Evolutionary conservation across 2,329 filamentous ascomycete species (phyloP).

Genomic region (Talaromyces pinophilus): DNA sequence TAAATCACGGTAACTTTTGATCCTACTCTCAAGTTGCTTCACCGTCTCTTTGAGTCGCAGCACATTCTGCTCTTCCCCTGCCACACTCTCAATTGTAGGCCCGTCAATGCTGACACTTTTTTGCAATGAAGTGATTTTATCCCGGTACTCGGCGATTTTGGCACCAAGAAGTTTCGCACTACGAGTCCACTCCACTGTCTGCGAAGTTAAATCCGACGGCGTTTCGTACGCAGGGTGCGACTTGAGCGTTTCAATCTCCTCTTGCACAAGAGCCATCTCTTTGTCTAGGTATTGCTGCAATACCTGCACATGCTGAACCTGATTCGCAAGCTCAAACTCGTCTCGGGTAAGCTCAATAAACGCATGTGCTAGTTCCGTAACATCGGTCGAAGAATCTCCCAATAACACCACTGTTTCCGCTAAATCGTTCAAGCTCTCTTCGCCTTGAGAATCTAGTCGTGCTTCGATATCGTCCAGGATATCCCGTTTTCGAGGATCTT

Average conservation of each 20-base stretch:
- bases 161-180: constrained; percentile 66
- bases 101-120: constrained; percentile 32
- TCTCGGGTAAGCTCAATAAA: constrained; percentile 60
- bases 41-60: constrained; percentile 62
- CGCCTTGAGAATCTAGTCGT: constrained; percentile 56
- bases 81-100: constrained; percentile 53
- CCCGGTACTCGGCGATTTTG: constrained; percentile 67
- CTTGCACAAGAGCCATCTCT: constrained; percentile 47
- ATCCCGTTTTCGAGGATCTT: constrained; percentile 38
- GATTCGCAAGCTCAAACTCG: constrained; percentile 55
- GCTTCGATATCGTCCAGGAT: constrained; percentile 58
- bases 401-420: constrained; percentile 55
- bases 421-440: constrained; percentile 59
- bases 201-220: constrained; percentile 61
- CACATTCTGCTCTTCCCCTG: constrained; percentile 61
- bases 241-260: constrained; percentile 35
- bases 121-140: constrained; percentile 52
- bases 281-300: constrained; percentile 59
- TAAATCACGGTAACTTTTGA: constrained; percentile 69
- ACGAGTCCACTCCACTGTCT: constrained; percentile 73
- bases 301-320: constrained; percentile 57
- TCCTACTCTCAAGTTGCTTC: constrained; percentile 64
- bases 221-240: constrained; percentile 53
- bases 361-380: constrained; percentile 52
- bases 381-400: constrained; percentile 52